Percentiles rank a stretch among this genome's conserved stretches.
Conservation (phyloP, 139 green algal species). For the Microglena sp. region DNA sequence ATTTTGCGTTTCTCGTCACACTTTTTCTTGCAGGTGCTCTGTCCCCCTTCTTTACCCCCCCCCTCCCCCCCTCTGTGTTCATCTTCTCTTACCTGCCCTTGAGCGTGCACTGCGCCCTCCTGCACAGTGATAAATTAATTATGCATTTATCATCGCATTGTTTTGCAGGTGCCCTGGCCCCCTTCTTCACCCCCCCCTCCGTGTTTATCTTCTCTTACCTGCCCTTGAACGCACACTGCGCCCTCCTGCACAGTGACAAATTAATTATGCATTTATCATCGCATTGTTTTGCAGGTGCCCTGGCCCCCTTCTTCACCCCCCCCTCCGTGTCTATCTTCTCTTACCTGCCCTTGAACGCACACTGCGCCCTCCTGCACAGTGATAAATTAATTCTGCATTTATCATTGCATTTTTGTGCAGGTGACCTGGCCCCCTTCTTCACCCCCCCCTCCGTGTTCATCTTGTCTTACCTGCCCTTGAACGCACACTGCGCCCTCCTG, state of each 20-base stretch:
- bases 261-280: too few species aligned
- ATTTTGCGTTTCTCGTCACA: too few species aligned
- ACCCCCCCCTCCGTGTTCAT: constrained; percentile 37
- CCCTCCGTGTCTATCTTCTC: constrained; percentile 39
- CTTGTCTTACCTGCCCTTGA: constrained; percentile 40
- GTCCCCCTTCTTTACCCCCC: constrained; percentile 34
- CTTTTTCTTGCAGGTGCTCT: background rate
- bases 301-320: constrained; percentile 35
- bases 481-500: constrained; percentile 45
- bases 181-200: constrained; percentile 40
- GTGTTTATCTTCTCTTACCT: constrained; percentile 43
- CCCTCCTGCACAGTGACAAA: too few species aligned
- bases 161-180: background rate
- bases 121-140: too few species aligned
- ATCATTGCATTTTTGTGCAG: too few species aligned
- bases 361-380: too few species aligned
- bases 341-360: constrained; percentile 42
- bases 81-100: too few species aligned
- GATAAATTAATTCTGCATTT: too few species aligned
- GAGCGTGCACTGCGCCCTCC: too few species aligned
- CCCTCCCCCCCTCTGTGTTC: constrained; percentile 39
- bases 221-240: constrained; percentile 42
- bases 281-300: too few species aligned
- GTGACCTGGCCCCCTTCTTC: constrained; percentile 31
- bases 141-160: too few species aligned